These are phyloP conservation scores for Arachis stenosperma DNA, from an alignment of 306 rosid species.

Conservation along the genomic window DNA sequence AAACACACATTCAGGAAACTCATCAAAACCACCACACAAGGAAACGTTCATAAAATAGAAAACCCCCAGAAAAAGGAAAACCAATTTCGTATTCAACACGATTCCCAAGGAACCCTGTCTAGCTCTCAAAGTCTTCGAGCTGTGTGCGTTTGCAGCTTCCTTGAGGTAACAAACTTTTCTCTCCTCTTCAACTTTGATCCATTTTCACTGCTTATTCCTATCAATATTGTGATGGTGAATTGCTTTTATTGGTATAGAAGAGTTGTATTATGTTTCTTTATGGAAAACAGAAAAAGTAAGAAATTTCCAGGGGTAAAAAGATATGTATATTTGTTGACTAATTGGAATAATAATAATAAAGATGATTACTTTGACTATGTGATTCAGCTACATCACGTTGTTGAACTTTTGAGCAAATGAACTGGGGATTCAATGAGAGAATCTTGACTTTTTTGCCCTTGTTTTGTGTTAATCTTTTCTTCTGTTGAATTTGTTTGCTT, in stretches of 20 bases:
- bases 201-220: background rate
- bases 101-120: background rate
- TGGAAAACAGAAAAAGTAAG: background rate
- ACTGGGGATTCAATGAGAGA: slow-evolving; percentile 11
- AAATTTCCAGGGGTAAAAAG: background rate
- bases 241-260: slow-evolving; percentile 17
- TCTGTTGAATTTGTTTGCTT: background rate
- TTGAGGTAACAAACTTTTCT: slow-evolving; percentile 33
- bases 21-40: background rate
- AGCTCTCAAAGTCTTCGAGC: background rate
- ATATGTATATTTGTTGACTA: background rate
- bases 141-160: background rate
- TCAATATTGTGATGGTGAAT: background rate
- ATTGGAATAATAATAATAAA: background rate
- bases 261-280: background rate
- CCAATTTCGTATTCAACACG: background rate
- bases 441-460: background rate
- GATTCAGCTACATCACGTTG: background rate
- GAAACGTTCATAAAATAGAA: background rate
- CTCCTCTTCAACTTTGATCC: background rate
- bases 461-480: background rate
- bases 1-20: background rate
- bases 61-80: background rate
- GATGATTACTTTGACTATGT: background rate
- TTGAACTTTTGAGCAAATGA: background rate